Conservation (phyloP, 306 rosid genomes). For the Cicer judaicum region DNA sequence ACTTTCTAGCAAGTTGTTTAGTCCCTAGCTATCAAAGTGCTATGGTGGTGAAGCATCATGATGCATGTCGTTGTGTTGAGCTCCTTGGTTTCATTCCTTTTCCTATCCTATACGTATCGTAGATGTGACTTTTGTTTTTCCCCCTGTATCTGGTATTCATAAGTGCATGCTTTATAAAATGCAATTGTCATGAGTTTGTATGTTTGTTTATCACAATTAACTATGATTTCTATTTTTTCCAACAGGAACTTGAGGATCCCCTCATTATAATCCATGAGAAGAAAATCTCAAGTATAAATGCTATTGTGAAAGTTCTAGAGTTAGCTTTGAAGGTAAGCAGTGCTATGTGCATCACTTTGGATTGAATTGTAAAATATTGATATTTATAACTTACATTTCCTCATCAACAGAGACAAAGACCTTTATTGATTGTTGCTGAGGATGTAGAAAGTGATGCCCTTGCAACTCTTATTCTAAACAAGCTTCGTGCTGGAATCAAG, state of each 20-base stretch:
- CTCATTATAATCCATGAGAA: slow-evolving; percentile 93
- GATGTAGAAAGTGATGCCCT: slow-evolving; percentile 95
- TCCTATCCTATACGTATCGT: not conserved
- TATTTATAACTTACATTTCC: slow-evolving; percentile 22
- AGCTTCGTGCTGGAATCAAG: slow-evolving; percentile 99
- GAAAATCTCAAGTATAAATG: slow-evolving; percentile 88
- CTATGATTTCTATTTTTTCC: slow-evolving; percentile 8
- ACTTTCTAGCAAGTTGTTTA: not conserved
- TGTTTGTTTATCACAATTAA: slow-evolving; percentile 1
- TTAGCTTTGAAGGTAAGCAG: slow-evolving; percentile 83
- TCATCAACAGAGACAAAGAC: slow-evolving; percentile 76
- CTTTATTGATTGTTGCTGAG: slow-evolving; percentile 85
- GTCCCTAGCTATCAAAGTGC: not conserved
- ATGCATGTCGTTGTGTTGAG: not conserved
- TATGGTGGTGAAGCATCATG: not conserved
- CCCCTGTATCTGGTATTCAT: not conserved
- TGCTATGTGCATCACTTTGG: slow-evolving; percentile 7
- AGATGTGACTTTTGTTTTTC: not conserved
- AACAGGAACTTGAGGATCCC: slow-evolving; percentile 94
- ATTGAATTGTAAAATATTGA: slow-evolving; percentile 28
- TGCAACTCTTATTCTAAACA: slow-evolving; percentile 89
- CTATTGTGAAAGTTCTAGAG: slow-evolving; percentile 87
- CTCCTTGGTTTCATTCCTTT: not conserved
- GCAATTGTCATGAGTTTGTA: not conserved
- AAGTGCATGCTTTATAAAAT: not conserved